Evolutionary conservation across 306 rosid genomes (phyloP), one percentile per base, ranked within the genome.

Genomic region (Pueraria montana): DNA sequence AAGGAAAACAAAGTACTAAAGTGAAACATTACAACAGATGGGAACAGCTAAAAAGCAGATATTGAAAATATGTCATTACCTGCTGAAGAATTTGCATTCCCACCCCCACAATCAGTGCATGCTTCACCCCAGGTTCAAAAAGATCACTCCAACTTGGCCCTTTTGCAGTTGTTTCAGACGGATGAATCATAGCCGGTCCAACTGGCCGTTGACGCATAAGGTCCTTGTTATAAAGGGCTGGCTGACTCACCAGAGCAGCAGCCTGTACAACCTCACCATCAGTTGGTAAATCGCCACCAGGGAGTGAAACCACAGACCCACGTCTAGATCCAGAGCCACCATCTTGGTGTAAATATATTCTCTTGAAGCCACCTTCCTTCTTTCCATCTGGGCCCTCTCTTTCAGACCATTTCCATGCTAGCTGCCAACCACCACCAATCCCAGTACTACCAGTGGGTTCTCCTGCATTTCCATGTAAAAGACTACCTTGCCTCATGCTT

Each of bases 391-490:
- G 74, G 48, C 91, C 94, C 77, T 90, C 97, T 76, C 81, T 89
- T 86, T 92, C 98, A 9, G 97, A 53, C 98, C 98, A 95, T 87
- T 93, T 93, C 97, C 97, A 95, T 17, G 98, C 98, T 73, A 95
- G 87, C 85, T 95, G 98, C 98, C 98, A 95, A 73, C 98, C 98
- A 21, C 98, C 97, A 71, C 98, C 98, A 84, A 95, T 95, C 77
- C 91, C 97, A 38, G 92, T 85, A 89, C 97, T 89, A 63, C 97
- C 91, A 32, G 55, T 88, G 63, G 88, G 88, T 17, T 91, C 97
- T 21, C 93, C 97, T 34, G 87, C 88, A 78, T 70, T 84, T 66
- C 89, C 94, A 50, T 80, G 92, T 62, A 79, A 21, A 74, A 89
- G 81, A 87, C 93, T 87, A 77, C 93, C 84, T 52, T 94, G 91